These are phyloP conservation scores for Neonectria hederae DNA, from an alignment of 2,329 filamentous ascomycete genomes.

Conservation along the genomic window DNA sequence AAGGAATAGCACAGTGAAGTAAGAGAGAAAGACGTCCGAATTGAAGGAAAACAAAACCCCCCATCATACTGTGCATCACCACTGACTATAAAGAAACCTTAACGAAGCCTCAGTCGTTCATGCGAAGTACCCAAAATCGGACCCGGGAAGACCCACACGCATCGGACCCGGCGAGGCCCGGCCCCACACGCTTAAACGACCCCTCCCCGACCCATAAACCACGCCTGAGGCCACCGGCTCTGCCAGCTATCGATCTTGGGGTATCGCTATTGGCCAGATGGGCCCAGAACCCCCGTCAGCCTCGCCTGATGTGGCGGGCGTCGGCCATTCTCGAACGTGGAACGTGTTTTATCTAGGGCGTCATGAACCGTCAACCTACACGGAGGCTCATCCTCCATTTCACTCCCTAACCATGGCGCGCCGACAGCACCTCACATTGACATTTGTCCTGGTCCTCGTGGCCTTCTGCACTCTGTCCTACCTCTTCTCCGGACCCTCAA, in stretches of 20 bases:
- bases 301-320: conserved; percentile 37
- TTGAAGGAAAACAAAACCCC: too few relatives aligned
- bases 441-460: conserved; percentile 64
- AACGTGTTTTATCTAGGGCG: conserved; percentile 21
- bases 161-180: conserved; percentile 32
- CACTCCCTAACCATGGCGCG: conserved; percentile 58
- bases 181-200: conserved; percentile 30
- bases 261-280: conserved; percentile 28
- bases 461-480: conserved; percentile 68
- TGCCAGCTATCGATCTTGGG: conserved; percentile 10
- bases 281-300: conserved; percentile 12
- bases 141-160: conserved; percentile 25
- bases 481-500: conserved; percentile 60
- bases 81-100: not conserved
- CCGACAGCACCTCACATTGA: conserved; percentile 61
- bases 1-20: too few relatives aligned
- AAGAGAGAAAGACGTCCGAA: too few relatives aligned
- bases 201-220: conserved; percentile 12
- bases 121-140: conserved; percentile 2
- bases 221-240: conserved; percentile 24
- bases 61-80: too few relatives aligned
- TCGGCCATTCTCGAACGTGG: conserved; percentile 12
- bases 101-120: not conserved
- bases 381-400: conserved; percentile 38
- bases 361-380: conserved; percentile 35